A percentile compares a stretch with the other conserved stretches of the same genome.
Evolutionary conservation across 139 green algal genomes (phyloP).

Genomic region (Diplosphaera chodatii): DNA sequence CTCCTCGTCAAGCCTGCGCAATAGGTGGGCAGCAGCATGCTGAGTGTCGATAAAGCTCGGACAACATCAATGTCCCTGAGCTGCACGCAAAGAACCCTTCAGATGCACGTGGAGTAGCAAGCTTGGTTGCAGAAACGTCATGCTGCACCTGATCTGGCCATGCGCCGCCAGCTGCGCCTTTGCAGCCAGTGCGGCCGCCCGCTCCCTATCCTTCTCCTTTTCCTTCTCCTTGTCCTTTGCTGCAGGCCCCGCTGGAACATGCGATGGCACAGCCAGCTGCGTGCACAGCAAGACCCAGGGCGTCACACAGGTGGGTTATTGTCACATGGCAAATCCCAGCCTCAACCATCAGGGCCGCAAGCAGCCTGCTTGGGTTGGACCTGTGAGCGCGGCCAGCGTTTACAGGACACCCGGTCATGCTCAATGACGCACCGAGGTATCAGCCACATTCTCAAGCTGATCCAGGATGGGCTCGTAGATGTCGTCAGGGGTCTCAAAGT

Average conservation of each 20-base stretch:
- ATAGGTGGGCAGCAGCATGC: no score
- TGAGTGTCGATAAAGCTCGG: no score
- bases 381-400: no score
- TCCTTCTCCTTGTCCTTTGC: slow-evolving; percentile 34
- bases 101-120: no score
- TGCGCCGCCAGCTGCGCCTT: slow-evolving; percentile 77
- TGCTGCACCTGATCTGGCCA: slow-evolving; percentile 31
- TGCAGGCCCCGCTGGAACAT: not conserved
- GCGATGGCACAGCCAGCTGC: not conserved
- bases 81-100: no score
- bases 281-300: no score
- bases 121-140: not conserved
- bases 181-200: slow-evolving; percentile 57
- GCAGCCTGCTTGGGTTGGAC: no score
- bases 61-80: no score
- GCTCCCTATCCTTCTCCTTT: slow-evolving; percentile 52
- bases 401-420: no score
- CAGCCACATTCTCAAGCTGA: slow-evolving; percentile 49
- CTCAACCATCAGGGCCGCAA: no score
- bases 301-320: no score
- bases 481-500: slow-evolving; percentile 55
- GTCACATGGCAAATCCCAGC: no score
- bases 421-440: not conserved
- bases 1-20: slow-evolving; percentile 1
- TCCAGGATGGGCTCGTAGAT: slow-evolving; percentile 75